Conservation (phyloP, 2,329 filamentous ascomycete species). For the Byssochlamys sp. region DNA sequence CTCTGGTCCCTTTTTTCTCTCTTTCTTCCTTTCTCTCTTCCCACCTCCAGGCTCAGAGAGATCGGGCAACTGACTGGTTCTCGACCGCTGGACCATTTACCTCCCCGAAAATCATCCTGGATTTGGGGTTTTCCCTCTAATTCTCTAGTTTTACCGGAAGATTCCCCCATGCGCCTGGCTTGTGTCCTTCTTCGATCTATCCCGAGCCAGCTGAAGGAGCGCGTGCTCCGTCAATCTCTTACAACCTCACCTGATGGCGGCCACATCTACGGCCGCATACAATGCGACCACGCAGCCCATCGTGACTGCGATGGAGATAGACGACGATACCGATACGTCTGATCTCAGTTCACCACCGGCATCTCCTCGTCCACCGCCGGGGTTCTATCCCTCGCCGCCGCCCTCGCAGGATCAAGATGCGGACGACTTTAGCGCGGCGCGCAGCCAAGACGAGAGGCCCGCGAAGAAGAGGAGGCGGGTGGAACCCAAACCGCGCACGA, state of each 20-base stretch:
- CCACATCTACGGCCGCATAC: not conserved
- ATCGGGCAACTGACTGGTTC: not conserved
- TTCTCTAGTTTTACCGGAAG: too few relatives aligned
- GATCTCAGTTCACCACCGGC: conserved; percentile 34
- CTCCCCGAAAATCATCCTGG: not conserved
- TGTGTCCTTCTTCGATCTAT: not conserved
- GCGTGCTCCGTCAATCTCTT: not conserved
- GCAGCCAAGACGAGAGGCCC: conserved; percentile 54
- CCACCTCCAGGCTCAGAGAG: conserved; percentile 2
- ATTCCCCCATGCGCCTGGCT: not conserved
- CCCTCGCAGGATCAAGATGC: conserved; percentile 34
- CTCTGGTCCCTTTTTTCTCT: conserved; percentile 5
- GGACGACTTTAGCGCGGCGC: conserved; percentile 28
- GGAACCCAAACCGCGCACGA: conserved; percentile 60
- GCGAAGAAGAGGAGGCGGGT: conserved; percentile 65
- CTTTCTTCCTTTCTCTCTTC: conserved; percentile 3
- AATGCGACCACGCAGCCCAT: conserved; percentile 3
- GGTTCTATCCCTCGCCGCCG: conserved; percentile 34
- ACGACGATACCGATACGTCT: conserved; percentile 28
- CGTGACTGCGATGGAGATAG: conserved; percentile 12
- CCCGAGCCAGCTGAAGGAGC: not conserved
- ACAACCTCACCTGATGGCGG: conserved; percentile 1
- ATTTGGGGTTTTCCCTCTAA: not conserved
- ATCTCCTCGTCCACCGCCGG: conserved; percentile 29
- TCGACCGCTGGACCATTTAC: not conserved